Percentiles rank a stretch among this genome's conserved stretches.
Conservation (phyloP, 2,329 filamentous ascomycete species). For the Xylariaceae sp. region DNA sequence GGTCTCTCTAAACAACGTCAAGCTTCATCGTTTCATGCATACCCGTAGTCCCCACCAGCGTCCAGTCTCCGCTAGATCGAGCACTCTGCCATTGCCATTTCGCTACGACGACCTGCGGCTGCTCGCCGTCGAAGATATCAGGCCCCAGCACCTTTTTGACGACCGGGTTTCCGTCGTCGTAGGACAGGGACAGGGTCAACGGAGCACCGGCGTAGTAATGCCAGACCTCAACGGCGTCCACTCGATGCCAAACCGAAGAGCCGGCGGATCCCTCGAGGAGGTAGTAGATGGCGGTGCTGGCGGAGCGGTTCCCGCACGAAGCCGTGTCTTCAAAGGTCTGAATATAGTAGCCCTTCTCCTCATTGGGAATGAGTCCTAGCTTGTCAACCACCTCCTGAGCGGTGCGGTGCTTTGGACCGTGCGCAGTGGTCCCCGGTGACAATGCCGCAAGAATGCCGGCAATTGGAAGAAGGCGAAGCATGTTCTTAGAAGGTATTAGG, state of each 20-base stretch:
- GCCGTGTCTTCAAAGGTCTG: slow-evolving; percentile 49
- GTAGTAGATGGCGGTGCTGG: slow-evolving; percentile 58
- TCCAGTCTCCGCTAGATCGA: slow-evolving; percentile 50
- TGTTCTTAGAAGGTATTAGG: too few species aligned
- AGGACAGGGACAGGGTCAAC: slow-evolving; percentile 47
- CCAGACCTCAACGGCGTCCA: slow-evolving; percentile 55
- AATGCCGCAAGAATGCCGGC: too few species aligned
- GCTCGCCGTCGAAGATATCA: slow-evolving; percentile 46
- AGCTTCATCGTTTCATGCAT: slow-evolving; percentile 2
- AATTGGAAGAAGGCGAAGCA: too few species aligned
- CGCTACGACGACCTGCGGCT: slow-evolving; percentile 47
- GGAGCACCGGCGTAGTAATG: slow-evolving; percentile 58
- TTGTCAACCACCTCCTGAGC: slow-evolving; percentile 48
- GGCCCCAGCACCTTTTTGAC: slow-evolving; percentile 43
- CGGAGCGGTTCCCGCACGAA: slow-evolving; percentile 37
- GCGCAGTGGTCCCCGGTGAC: too few species aligned
- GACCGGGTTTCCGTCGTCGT: slow-evolving; percentile 45
- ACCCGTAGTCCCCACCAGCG: slow-evolving; percentile 47
- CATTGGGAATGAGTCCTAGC: slow-evolving; percentile 48
- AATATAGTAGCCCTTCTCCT: slow-evolving; percentile 53
- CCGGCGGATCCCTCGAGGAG: slow-evolving; percentile 44
- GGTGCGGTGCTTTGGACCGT: too few species aligned
- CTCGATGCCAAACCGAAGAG: slow-evolving; percentile 53
- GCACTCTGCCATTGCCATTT: slow-evolving; percentile 51
- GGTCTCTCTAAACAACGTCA: neutral